These are phyloP conservation scores for Thuja plicata DNA, from an alignment of 83 land plant species.

Conservation along the genomic window DNA sequence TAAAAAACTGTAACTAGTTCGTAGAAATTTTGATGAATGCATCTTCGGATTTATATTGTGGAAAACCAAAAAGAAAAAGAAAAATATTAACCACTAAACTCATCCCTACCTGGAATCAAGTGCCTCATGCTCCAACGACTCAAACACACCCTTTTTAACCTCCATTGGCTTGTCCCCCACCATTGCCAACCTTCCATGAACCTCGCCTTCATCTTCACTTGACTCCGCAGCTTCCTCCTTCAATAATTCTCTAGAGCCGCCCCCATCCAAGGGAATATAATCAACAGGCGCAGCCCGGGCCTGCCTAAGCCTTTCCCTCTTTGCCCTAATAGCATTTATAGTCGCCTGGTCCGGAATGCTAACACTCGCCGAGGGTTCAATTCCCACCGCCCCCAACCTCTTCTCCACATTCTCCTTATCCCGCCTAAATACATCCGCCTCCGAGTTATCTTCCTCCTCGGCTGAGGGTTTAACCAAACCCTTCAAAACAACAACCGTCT, in stretches of 20 bases:
- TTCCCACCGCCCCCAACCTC: slow-evolving; percentile 53
- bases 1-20: background rate
- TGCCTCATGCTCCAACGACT: slow-evolving; percentile 36
- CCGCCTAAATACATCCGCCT: background rate
- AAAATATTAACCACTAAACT: background rate
- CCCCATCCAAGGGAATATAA: slow-evolving; percentile 72
- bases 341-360: slow-evolving; percentile 79
- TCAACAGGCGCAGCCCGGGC: slow-evolving; percentile 65
- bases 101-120: background rate
- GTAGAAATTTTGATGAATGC: background rate
- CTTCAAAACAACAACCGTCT: slow-evolving; percentile 82
- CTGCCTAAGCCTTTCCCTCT: slow-evolving; percentile 72
- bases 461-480: slow-evolving; percentile 76
- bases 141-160: slow-evolving; percentile 54
- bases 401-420: slow-evolving; percentile 38
- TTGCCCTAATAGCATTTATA: slow-evolving; percentile 80
- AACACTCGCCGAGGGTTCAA: slow-evolving; percentile 26
- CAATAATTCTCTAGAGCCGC: slow-evolving; percentile 31
- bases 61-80: background rate
- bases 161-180: slow-evolving; percentile 49
- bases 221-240: slow-evolving; percentile 55
- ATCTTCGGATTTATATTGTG: background rate
- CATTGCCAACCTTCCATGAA: slow-evolving; percentile 68
- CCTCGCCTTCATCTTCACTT: slow-evolving; percentile 67
- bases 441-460: background rate